These are phyloP conservation scores for Ceratobasidium sp. DNA, from an alignment of 1,284 basidiomycete species.

Conservation along the genomic window DNA sequence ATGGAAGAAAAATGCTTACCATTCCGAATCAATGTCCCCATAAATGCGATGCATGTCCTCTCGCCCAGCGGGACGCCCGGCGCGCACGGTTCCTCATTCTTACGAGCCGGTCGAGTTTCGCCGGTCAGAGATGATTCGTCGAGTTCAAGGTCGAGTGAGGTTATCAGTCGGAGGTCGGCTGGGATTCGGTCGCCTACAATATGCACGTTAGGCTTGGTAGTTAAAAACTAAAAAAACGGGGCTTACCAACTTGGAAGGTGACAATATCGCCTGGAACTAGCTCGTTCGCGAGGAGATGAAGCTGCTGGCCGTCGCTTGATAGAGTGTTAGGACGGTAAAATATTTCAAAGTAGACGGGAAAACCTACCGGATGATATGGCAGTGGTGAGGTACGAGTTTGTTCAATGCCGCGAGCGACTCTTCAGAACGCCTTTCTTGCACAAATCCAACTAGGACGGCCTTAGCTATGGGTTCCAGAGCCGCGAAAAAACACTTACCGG, in stretches of 20 bases:
- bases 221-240: too few species aligned
- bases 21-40: constrained; percentile 96
- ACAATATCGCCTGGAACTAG: constrained; percentile 96
- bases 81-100: constrained; percentile 73
- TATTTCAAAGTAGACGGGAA: constrained; percentile 4
- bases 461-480: background rate
- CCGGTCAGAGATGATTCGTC: constrained; percentile 97
- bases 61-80: constrained; percentile 90
- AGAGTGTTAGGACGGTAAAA: background rate
- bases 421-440: constrained; percentile 95
- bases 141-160: constrained; percentile 88
- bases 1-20: constrained; percentile 65
- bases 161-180: constrained; percentile 88
- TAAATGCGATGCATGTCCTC: constrained; percentile 90
- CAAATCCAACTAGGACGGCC: constrained; percentile 82
- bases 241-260: constrained; percentile 90
- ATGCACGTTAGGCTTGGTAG: too few species aligned
- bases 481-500: constrained; percentile 68
- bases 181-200: constrained; percentile 87
- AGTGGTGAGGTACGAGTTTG: constrained; percentile 97
- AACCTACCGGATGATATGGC: constrained; percentile 86
- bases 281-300: constrained; percentile 90
- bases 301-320: constrained; percentile 75
- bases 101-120: constrained; percentile 88
- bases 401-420: constrained; percentile 95